Conservation (phyloP, 2,329 filamentous ascomycete genomes). For the Neodidymelliopsis sp. region DNA sequence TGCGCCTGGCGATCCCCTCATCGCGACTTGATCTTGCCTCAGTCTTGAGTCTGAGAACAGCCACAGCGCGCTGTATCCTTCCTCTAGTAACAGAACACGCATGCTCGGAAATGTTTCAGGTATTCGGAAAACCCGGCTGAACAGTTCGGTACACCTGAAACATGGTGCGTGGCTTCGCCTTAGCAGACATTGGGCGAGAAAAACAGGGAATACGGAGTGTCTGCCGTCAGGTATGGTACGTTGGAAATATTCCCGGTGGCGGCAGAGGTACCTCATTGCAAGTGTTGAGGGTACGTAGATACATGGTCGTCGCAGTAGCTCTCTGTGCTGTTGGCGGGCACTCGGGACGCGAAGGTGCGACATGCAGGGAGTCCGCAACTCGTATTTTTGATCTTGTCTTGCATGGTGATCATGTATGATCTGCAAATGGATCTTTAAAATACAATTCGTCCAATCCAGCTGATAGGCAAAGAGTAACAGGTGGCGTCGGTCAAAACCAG, state of each 20-base stretch:
- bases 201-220: background rate
- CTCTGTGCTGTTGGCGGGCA: background rate
- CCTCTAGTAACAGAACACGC: conserved; percentile 3
- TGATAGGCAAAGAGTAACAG: too few relatives aligned
- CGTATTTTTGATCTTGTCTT: background rate
- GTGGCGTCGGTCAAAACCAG: too few relatives aligned
- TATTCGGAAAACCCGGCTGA: background rate
- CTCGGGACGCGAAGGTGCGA: background rate
- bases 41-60: conserved; percentile 1
- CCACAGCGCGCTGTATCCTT: conserved; percentile 1
- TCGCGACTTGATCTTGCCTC: conserved; percentile 2
- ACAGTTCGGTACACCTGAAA: conserved; percentile 6
- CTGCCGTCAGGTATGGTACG: background rate
- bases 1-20: conserved; percentile 1
- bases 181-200: conserved; percentile 9
- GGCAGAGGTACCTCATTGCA: background rate
- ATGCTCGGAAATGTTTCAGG: conserved; percentile 4
- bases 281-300: background rate
- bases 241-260: background rate
- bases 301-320: background rate
- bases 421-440: background rate
- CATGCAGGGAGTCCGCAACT: background rate
- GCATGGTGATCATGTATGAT: background rate
- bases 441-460: background rate
- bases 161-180: too few relatives aligned